Evolutionary conservation across 1,284 basidiomycete genomes (phyloP).

Genomic region (Ustilago esculenta): DNA sequence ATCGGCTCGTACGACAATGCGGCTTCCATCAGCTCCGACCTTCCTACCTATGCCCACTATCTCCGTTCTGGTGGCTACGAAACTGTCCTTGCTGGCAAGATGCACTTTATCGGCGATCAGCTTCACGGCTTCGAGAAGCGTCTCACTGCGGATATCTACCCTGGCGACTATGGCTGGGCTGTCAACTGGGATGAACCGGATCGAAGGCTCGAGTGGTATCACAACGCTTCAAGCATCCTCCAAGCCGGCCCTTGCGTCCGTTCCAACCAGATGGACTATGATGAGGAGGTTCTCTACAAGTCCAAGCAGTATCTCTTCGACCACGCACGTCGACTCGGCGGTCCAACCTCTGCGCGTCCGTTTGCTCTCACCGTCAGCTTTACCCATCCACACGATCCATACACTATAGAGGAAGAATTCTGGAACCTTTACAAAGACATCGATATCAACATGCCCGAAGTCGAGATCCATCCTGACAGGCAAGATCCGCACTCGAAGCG

Average conservation of each 20-base stretch:
- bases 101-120: conserved; percentile 42
- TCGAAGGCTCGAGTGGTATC: conserved; percentile 36
- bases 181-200: conserved; percentile 43
- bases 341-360: conserved; percentile 10
- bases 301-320: conserved; percentile 37
- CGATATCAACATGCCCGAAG: conserved; percentile 42
- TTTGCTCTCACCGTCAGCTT: conserved; percentile 39
- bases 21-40: conserved; percentile 37
- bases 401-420: conserved; percentile 37
- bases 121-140: conserved; percentile 42
- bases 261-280: conserved; percentile 44
- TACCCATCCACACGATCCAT: conserved; percentile 42
- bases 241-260: conserved; percentile 39
- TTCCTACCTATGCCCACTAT: conserved; percentile 37
- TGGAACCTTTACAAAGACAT: conserved; percentile 35
- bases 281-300: conserved; percentile 42
- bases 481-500: conserved; percentile 42
- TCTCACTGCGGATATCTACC: conserved; percentile 42
- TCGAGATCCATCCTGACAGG: conserved; percentile 26
- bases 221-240: conserved; percentile 40
- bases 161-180: conserved; percentile 41
- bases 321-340: conserved; percentile 16
- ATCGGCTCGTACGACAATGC: conserved; percentile 37
- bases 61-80: conserved; percentile 34
- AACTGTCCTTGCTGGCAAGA: conserved; percentile 37